These are phyloP conservation scores for Sporisorium graminicola DNA, from an alignment of 1,284 basidiomycete species.

Conservation along the genomic window DNA sequence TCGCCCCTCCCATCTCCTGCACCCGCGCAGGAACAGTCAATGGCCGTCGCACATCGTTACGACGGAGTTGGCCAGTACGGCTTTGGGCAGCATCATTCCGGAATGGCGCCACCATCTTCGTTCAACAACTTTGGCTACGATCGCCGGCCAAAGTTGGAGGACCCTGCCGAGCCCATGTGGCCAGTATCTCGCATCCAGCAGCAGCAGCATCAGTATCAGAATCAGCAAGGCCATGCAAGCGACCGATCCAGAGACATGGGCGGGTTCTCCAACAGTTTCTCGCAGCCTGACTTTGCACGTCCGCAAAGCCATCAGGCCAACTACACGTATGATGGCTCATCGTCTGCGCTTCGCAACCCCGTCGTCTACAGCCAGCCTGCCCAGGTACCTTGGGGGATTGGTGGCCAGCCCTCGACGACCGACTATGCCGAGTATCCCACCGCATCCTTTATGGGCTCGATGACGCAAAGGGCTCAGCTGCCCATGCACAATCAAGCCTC, in stretches of 20 bases:
- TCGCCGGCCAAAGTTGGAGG: constrained; percentile 21
- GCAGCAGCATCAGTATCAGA: constrained; percentile 13
- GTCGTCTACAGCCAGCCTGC: constrained; percentile 47
- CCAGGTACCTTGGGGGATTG: constrained; percentile 20
- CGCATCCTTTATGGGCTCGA: constrained; percentile 27
- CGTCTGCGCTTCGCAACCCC: constrained; percentile 36
- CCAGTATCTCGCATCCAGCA: constrained; percentile 30
- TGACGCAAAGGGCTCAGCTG: constrained; percentile 18
- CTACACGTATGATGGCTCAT: constrained; percentile 41
- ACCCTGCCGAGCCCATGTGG: constrained; percentile 33
- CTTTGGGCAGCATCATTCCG: constrained; percentile 30
- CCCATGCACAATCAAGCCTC: constrained; percentile 15
- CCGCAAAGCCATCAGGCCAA: constrained; percentile 18
- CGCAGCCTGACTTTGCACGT: constrained; percentile 27
- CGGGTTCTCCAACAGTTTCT: constrained; percentile 17
- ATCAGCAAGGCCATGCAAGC: constrained; percentile 16
- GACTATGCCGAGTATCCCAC: constrained; percentile 45
- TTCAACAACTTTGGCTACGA: constrained; percentile 28
- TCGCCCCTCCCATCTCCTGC: constrained; percentile 14
- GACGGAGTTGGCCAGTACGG: constrained; percentile 52
- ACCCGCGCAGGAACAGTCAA: constrained; percentile 32
- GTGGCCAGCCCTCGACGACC: constrained; percentile 14
- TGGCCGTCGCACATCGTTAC: constrained; percentile 48
- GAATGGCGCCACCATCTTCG: constrained; percentile 33
- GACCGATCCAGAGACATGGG: constrained; percentile 25